Evolutionary conservation across 2,329 filamentous ascomycete species (phyloP).

Genomic region (Cladosporium sp.): DNA sequence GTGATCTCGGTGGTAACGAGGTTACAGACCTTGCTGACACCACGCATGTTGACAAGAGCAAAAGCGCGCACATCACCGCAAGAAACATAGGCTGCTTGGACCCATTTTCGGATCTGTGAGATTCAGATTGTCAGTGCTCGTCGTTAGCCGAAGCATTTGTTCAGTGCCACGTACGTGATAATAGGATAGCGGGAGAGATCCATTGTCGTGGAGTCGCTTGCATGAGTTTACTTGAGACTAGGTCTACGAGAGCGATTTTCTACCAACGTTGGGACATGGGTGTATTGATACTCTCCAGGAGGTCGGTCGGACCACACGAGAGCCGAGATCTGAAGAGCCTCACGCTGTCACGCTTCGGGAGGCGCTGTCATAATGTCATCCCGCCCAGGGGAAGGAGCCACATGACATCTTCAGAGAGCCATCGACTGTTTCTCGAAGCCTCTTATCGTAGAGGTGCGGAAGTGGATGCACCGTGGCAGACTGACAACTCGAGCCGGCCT

Average conservation of each 20-base stretch:
- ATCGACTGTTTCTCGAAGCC: neutral
- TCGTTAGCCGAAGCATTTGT: neutral
- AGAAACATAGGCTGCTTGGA: conserved; percentile 7
- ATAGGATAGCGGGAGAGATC: neutral
- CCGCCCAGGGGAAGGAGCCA: neutral
- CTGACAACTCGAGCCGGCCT: neutral
- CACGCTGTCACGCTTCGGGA: neutral
- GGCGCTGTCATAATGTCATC: neutral
- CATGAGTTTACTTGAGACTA: neutral
- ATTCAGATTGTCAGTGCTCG: neutral
- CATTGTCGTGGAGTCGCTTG: neutral
- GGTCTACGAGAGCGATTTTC: neutral
- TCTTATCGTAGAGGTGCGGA: neutral
- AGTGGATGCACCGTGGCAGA: neutral
- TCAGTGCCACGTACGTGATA: neutral
- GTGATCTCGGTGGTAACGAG: no score
- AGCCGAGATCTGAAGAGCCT: neutral
- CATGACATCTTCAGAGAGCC: neutral
- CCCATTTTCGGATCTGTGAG: neutral
- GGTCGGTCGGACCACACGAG: neutral
- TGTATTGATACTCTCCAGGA: neutral
- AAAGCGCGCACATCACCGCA: neutral
- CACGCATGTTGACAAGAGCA: neutral
- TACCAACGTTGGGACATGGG: neutral
- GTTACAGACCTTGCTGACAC: neutral